Percentiles rank a stretch among this genome's conserved stretches.
Evolutionary conservation across 1,139 yeast genomes (phyloP).

Genomic region (Taphrina flavorubra): DNA sequence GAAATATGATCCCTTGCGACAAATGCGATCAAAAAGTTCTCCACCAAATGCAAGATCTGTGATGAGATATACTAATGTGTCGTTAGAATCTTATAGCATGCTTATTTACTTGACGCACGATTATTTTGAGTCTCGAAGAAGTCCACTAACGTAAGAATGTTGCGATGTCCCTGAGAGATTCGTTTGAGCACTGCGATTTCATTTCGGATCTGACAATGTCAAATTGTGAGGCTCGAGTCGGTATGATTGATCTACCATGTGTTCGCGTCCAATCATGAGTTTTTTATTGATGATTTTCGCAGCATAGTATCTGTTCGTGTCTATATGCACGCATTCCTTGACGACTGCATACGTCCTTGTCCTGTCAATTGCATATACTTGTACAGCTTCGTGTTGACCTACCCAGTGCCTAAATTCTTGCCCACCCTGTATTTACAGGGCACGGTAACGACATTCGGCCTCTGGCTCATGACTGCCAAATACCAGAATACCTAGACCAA

Average conservation of each 20-base stretch:
- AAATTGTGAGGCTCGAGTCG: not conserved
- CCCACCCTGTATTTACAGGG: constrained; percentile 32
- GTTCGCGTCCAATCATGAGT: constrained; percentile 57
- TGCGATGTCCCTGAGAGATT: constrained; percentile 60
- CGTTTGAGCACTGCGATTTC: constrained; percentile 63
- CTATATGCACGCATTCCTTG: constrained; percentile 54
- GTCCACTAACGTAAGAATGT: constrained; percentile 68
- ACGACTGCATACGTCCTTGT: constrained; percentile 38
- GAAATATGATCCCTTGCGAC: constrained; percentile 59
- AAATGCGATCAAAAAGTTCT: constrained; percentile 69
- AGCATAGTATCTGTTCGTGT: constrained; percentile 53
- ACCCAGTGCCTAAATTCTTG: constrained; percentile 40
- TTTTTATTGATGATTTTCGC: constrained; percentile 56
- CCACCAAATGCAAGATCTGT: constrained; percentile 74
- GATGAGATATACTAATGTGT: constrained; percentile 58
- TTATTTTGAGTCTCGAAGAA: constrained; percentile 69
- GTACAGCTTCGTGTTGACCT: constrained; percentile 3
- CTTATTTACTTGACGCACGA: constrained; percentile 44
- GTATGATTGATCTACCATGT: constrained; percentile 49
- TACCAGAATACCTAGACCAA: not conserved
- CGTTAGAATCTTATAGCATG: not conserved
- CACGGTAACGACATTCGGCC: constrained; percentile 4
- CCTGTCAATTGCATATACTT: not conserved
- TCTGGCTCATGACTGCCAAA: constrained; percentile 4
- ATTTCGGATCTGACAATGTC: constrained; percentile 54